Conservation (phyloP, 345 rosid species). For the Moricandia moricandioides region DNA sequence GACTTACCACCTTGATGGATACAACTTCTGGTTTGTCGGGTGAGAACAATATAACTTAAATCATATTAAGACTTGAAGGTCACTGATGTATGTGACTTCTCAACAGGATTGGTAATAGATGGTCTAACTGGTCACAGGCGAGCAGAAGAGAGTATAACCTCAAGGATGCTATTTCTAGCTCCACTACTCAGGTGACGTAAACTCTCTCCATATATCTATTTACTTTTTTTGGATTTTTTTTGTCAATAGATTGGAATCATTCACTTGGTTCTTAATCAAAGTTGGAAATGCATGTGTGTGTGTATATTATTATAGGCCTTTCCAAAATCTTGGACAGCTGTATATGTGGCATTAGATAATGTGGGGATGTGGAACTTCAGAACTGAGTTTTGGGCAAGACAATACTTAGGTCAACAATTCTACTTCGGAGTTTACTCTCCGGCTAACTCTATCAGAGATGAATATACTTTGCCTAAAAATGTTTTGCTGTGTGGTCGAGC, state of each 20-base stretch:
- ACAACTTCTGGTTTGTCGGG: slow-evolving; percentile 88
- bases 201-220: background rate
- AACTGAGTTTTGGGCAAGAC: background rate
- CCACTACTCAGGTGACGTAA: background rate
- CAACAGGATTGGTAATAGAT: background rate
- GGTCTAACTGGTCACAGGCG: background rate
- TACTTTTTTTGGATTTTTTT: background rate
- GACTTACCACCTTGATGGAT: slow-evolving; percentile 82
- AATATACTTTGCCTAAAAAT: background rate
- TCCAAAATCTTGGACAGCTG: background rate
- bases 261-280: background rate
- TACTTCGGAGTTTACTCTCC: background rate
- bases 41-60: slow-evolving; percentile 34
- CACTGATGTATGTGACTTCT: background rate
- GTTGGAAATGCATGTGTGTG: background rate
- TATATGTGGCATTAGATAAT: background rate
- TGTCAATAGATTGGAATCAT: background rate
- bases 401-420: background rate
- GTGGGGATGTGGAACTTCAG: background rate
- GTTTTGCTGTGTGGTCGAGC: background rate
- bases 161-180: background rate
- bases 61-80: background rate
- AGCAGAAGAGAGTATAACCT: background rate
- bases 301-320: background rate
- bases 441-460: background rate